Evolutionary conservation across 1,284 basidiomycete genomes (phyloP).

Genomic region (Heimioporus retisporus): DNA sequence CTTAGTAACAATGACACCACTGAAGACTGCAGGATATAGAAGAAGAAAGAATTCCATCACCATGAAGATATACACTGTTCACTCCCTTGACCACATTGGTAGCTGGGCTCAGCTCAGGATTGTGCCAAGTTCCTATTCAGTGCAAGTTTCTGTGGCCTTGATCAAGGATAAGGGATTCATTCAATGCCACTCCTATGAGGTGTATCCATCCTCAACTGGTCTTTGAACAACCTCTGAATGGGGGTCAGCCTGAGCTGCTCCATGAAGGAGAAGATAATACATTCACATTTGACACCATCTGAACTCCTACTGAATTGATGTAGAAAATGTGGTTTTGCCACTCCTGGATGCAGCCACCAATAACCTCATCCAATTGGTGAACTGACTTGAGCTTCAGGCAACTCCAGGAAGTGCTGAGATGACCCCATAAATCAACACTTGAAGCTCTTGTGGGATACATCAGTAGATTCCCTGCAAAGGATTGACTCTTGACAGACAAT

Average conservation of each 20-base stretch:
- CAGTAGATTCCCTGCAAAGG: neutral
- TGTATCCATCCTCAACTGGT: conserved; percentile 62
- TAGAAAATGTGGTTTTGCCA: conserved; percentile 65
- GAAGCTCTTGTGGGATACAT: conserved; percentile 17
- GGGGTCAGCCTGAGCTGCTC: conserved; percentile 59
- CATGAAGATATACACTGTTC: conserved; percentile 77
- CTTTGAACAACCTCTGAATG: conserved; percentile 71
- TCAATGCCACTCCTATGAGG: conserved; percentile 65
- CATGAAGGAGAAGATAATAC: conserved; percentile 61
- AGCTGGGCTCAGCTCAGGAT: conserved; percentile 73
- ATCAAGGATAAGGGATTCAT: conserved; percentile 47
- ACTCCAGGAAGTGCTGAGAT: conserved; percentile 68
- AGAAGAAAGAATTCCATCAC: conserved; percentile 68
- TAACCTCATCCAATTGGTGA: conserved; percentile 80
- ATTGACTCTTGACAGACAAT: conserved; percentile 44
- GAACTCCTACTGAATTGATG: conserved; percentile 15
- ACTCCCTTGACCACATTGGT: conserved; percentile 75
- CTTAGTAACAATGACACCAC: conserved; percentile 33
- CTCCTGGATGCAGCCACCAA: conserved; percentile 81
- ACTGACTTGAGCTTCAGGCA: conserved; percentile 77
- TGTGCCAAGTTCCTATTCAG: conserved; percentile 46
- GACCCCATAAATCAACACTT: conserved; percentile 49
- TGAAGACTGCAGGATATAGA: conserved; percentile 26
- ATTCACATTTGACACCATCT: conserved; percentile 20
- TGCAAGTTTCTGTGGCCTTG: conserved; percentile 24